Percentiles rank a stretch among this genome's conserved stretches.
Conservation (phyloP, 495 filamentous ascomycete species). For the Entonaema liquescens region DNA sequence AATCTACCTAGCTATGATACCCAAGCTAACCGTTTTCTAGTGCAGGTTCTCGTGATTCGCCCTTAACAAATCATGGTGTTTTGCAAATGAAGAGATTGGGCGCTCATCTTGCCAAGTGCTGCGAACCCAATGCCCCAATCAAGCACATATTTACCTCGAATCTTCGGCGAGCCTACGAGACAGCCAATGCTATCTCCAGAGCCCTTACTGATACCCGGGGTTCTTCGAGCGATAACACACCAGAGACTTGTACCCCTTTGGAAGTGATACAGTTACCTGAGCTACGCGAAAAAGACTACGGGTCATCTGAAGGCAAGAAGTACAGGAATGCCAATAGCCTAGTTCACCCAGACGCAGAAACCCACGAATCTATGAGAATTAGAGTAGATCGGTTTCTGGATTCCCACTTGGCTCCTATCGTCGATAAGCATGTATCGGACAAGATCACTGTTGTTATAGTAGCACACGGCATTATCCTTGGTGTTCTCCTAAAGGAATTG, state of each 20-base stretch:
- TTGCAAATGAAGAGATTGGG: constrained; percentile 75
- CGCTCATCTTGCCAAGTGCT: constrained; percentile 61
- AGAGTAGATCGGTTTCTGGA: constrained; percentile 72
- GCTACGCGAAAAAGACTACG: constrained; percentile 76
- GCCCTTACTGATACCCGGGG: constrained; percentile 66
- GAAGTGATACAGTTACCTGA: constrained; percentile 58
- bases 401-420: constrained; percentile 63
- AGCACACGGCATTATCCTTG: constrained; percentile 82
- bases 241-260: constrained; percentile 19
- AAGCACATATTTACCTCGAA: constrained; percentile 81
- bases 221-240: neutral
- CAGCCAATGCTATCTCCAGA: constrained; percentile 70
- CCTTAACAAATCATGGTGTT: constrained; percentile 81
- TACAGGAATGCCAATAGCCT: constrained; percentile 48
- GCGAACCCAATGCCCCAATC: constrained; percentile 54
- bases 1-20: neutral
- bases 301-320: constrained; percentile 70
- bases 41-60: constrained; percentile 80
- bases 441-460: constrained; percentile 66
- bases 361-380: constrained; percentile 68
- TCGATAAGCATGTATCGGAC: constrained; percentile 49
- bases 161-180: constrained; percentile 74
- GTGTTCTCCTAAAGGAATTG: constrained; percentile 69
- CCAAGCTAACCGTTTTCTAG: constrained; percentile 57
- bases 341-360: constrained; percentile 53